These are phyloP conservation scores for Castanopsis chinensis DNA, from an alignment of 306 rosid genomes.

Conservation along the genomic window DNA sequence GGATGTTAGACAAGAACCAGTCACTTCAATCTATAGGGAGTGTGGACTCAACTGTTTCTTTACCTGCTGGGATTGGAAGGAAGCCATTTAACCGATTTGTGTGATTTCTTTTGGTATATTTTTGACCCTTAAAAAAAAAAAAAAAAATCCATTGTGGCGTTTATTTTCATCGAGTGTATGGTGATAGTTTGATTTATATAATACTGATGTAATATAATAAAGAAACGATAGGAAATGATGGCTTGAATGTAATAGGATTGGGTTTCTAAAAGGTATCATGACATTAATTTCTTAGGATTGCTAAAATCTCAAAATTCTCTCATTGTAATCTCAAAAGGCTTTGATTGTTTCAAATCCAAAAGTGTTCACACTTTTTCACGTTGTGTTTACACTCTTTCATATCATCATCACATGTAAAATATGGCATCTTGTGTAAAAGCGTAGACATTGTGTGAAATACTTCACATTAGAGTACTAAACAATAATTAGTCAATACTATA, in stretches of 20 bases:
- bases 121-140: constrained; percentile 22
- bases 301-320: not conserved
- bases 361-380: too few species aligned
- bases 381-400: too few species aligned
- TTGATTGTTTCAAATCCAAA: not conserved
- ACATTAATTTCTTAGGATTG: constrained; percentile 13
- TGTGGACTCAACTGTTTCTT: constrained; percentile 80
- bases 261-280: constrained; percentile 17
- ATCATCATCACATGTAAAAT: too few species aligned
- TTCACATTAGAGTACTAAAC: too few species aligned
- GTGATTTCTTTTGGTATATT: constrained; percentile 57
- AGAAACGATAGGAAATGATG: constrained; percentile 43
- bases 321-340: not conserved
- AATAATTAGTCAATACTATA: too few species aligned
- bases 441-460: too few species aligned
- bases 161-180: constrained; percentile 51
- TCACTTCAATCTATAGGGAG: constrained; percentile 65
- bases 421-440: too few species aligned
- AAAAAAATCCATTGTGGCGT: constrained; percentile 29
- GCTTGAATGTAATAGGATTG: constrained; percentile 38
- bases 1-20: constrained; percentile 52
- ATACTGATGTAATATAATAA: constrained; percentile 72
- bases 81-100: constrained; percentile 98
- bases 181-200: constrained; percentile 47
- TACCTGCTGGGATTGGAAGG: constrained; percentile 83